These are phyloP conservation scores for Pyrenula massariospora DNA, from an alignment of 495 filamentous ascomycete genomes.

Conservation along the genomic window DNA sequence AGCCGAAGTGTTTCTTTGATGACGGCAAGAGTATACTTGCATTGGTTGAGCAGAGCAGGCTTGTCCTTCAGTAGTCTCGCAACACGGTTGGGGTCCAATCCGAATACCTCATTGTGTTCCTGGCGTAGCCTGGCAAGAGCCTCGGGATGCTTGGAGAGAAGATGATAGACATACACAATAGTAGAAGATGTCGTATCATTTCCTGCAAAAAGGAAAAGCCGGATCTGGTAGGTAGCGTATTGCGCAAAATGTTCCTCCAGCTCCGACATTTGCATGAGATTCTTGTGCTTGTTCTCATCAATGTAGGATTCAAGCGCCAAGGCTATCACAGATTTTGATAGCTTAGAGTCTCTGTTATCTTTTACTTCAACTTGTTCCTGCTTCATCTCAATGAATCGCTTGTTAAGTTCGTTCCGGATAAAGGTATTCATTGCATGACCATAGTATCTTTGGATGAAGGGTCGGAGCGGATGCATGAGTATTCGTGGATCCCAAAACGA, in stretches of 20 bases:
- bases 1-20: conserved; percentile 38
- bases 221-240: conserved; percentile 15
- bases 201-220: conserved; percentile 21
- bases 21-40: conserved; percentile 31
- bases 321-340: conserved; percentile 1
- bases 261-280: no score
- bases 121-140: conserved; percentile 22
- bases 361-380: background rate
- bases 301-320: conserved; percentile 4
- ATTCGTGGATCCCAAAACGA: no score
- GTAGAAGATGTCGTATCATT: conserved; percentile 25
- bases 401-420: conserved; percentile 4
- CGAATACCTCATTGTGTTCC: conserved; percentile 33
- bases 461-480: no score
- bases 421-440: conserved; percentile 5
- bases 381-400: conserved; percentile 2
- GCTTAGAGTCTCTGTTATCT: no score
- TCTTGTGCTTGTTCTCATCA: background rate
- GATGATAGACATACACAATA: conserved; percentile 24
- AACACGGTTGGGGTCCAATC: conserved; percentile 2
- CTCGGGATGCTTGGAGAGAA: conserved; percentile 31
- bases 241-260: conserved; percentile 12
- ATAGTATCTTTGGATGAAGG: conserved; percentile 10
- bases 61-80: conserved; percentile 9
- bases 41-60: conserved; percentile 25